phyloP scores from a whole-genome alignment of 495 filamentous ascomycete species.

The Hypoxylon cercidicola region DNA sequence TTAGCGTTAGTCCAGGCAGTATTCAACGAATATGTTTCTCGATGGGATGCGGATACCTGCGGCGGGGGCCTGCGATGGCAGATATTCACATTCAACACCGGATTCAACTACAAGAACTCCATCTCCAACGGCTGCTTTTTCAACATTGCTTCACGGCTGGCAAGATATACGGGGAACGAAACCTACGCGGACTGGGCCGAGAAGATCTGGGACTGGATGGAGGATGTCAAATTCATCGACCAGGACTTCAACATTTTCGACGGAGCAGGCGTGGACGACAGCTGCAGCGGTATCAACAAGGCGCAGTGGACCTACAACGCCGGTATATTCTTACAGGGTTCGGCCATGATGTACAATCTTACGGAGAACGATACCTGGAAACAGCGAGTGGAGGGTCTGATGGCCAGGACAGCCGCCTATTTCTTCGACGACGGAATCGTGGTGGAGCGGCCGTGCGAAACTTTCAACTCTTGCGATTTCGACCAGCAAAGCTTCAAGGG shows the following conservation, averaged over 20 bases:
- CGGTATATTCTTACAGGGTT: constrained; percentile 76
- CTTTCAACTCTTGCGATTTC: constrained; percentile 68
- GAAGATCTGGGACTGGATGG: constrained; percentile 77
- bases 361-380: constrained; percentile 69
- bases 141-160: constrained; percentile 81
- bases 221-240: constrained; percentile 67
- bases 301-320: constrained; percentile 83
- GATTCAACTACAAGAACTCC: constrained; percentile 83
- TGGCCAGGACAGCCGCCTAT: constrained; percentile 63
- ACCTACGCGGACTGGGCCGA: constrained; percentile 82
- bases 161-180: constrained; percentile 76
- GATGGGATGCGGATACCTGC: constrained; percentile 78
- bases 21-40: constrained; percentile 72
- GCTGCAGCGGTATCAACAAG: constrained; percentile 69
- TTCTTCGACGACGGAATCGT: constrained; percentile 70
- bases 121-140: constrained; percentile 84
- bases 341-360: constrained; percentile 81
- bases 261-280: constrained; percentile 65
- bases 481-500: constrained; percentile 83
- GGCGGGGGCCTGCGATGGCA: constrained; percentile 87
- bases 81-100: constrained; percentile 81
- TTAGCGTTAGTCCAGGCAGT: constrained; percentile 81
- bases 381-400: constrained; percentile 63
- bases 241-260: constrained; percentile 72
- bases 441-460: constrained; percentile 77